Conservation (phyloP, 1,284 basidiomycete species). For the Vanrija pseudolonga region DNA sequence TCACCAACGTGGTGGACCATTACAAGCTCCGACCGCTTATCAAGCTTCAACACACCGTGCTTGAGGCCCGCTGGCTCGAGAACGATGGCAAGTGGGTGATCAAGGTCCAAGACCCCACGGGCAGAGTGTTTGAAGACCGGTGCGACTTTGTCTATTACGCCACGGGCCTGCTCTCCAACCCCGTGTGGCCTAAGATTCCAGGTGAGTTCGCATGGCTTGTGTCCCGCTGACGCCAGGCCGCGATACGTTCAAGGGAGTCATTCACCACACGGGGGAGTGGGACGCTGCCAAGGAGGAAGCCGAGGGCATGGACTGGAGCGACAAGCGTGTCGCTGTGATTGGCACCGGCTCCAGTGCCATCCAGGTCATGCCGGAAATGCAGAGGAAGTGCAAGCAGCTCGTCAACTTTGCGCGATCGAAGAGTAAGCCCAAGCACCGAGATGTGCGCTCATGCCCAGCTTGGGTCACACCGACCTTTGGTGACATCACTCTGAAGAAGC, state of each 20-base stretch:
- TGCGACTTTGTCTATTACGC: slow-evolving; percentile 35
- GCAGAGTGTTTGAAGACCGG: slow-evolving; percentile 13
- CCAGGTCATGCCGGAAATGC: slow-evolving; percentile 26
- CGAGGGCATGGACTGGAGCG: slow-evolving; percentile 16
- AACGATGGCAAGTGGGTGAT: slow-evolving; percentile 25
- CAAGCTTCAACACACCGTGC: slow-evolving; percentile 26
- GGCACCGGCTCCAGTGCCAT: slow-evolving; percentile 23
- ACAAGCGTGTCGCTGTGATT: slow-evolving; percentile 13
- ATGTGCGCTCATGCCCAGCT: slow-evolving; percentile 1
- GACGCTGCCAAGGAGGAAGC: slow-evolving; percentile 12
- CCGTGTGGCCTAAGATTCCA: slow-evolving; percentile 35
- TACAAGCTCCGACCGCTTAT: slow-evolving; percentile 22
- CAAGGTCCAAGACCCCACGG: slow-evolving; percentile 6
- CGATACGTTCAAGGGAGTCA: slow-evolving; percentile 23
- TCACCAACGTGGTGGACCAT: slow-evolving; percentile 19
- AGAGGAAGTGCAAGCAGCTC: slow-evolving; percentile 18
- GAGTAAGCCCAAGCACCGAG: slow-evolving; percentile 6
- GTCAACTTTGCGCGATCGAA: slow-evolving; percentile 24
- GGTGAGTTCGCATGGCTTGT: slow-evolving; percentile 1
- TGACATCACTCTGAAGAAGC: slow-evolving; percentile 10
- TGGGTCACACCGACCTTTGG: slow-evolving; percentile 29
- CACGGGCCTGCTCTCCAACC: slow-evolving; percentile 21
- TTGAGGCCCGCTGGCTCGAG: slow-evolving; percentile 23
- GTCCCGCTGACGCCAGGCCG: slow-evolving; percentile 21
- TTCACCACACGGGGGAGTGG: slow-evolving; percentile 28